These are phyloP conservation scores for Fusarium staphyleae DNA, from an alignment of 2,329 filamentous ascomycete species.

Conservation along the genomic window DNA sequence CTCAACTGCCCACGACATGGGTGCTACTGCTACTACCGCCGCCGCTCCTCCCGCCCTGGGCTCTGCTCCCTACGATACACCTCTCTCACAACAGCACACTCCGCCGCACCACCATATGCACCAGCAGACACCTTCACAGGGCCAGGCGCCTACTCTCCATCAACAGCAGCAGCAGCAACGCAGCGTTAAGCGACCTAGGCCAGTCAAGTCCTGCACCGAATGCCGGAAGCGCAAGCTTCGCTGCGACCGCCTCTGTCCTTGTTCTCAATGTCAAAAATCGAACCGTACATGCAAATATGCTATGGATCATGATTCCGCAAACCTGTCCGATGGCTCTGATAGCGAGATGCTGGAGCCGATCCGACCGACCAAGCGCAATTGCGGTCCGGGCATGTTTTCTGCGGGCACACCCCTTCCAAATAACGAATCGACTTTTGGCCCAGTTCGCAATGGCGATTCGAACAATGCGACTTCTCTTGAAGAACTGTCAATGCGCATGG, in stretches of 20 bases:
- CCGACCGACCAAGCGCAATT: slow-evolving; percentile 52
- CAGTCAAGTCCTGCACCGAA: slow-evolving; percentile 64
- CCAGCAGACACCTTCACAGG: slow-evolving; percentile 39
- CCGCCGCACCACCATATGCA: slow-evolving; percentile 41
- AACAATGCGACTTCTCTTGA: slow-evolving; percentile 50
- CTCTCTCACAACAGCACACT: slow-evolving; percentile 39
- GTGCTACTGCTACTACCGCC: slow-evolving; percentile 20
- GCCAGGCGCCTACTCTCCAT: slow-evolving; percentile 26
- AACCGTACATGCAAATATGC: slow-evolving; percentile 61
- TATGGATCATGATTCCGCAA: slow-evolving; percentile 55
- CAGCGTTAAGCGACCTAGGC: slow-evolving; percentile 61
- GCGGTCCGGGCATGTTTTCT: slow-evolving; percentile 39
- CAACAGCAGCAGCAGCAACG: slow-evolving; percentile 47
- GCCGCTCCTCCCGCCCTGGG: slow-evolving; percentile 27
- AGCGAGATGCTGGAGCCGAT: slow-evolving; percentile 44
- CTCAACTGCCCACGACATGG: slow-evolving; percentile 36
- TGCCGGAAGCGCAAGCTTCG: slow-evolving; percentile 65
- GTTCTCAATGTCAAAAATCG: slow-evolving; percentile 66
- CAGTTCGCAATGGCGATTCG: slow-evolving; percentile 46
- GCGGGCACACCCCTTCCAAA: slow-evolving; percentile 31
- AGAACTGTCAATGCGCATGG: slow-evolving; percentile 58
- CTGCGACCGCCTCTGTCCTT: slow-evolving; percentile 63
- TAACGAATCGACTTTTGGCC: slow-evolving; percentile 37
- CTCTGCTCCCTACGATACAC: slow-evolving; percentile 37
- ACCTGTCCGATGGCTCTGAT: slow-evolving; percentile 59